Base-by-base conservation (phyloP, 768 basidiomycete species). In the Phaeotremella skinneri region DNA sequence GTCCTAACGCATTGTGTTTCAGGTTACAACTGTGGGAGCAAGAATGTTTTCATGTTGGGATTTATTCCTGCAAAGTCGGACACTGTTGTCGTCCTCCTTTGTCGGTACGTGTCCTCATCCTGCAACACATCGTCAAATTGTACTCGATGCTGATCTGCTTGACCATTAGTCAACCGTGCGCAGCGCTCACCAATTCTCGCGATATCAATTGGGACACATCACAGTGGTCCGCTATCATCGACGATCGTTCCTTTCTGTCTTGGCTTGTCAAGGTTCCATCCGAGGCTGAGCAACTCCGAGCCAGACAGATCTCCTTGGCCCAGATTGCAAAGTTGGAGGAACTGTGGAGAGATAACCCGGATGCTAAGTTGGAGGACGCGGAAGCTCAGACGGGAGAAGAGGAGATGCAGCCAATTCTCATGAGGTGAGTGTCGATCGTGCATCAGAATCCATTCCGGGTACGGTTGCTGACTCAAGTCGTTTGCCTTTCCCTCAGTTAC, bases 11-110 rank as follows among this genome's bases (percentile, higher is more conserved):
- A 31, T 49, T 58, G 52, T 51, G 16, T 9, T 30, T 13, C 37
- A 76, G 75, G 75, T 77, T 99, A 99, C 81, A 93, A 92, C 72
- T 99, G 96, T 73, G 96, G 96, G 16, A 93, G 90, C 81, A 97
- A 96, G 80, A 99, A 99, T 72, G 96, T 98, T 13, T 99, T 99
- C 74, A 92, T 97, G 89, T 84, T 99, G 17, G 96, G 96, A 2
- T 99, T 99, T 72, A 99, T 99, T 69, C 96, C 96, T 2, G 96
- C 96, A 20, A 99, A 99, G 80, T 91, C 90, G 72, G 96, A 99
- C 72, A 98, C 96, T 3, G 96, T 99, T 37, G 96, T 99, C 32
- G 94, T 99, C 31, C 81, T 99, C 17, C 83, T 99, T 17, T 99
- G 93, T 75, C 88, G 94, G 92, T 93, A 70, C 62, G 88, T 81